These are phyloP conservation scores for Venturia oleaginea DNA, from an alignment of 2,329 filamentous ascomycete genomes.

Conservation along the genomic window DNA sequence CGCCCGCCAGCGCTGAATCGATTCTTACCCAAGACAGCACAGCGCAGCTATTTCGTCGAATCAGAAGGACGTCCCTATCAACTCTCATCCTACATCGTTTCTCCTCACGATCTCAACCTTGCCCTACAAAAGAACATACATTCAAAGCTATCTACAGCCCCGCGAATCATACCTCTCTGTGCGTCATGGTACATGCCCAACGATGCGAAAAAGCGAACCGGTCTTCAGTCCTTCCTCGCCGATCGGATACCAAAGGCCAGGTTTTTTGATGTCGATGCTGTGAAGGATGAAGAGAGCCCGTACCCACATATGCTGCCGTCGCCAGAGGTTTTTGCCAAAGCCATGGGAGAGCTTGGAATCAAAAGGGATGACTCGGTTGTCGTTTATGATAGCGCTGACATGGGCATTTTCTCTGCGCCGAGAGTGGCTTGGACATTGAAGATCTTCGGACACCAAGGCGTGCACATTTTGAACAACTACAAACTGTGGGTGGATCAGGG, in stretches of 20 bases:
- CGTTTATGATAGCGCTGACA: slow-evolving; percentile 84
- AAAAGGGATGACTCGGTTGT: slow-evolving; percentile 81
- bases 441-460: slow-evolving; percentile 78
- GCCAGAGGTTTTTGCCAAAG: slow-evolving; percentile 68
- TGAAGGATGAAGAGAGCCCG: slow-evolving; percentile 77
- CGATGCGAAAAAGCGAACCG: slow-evolving; percentile 63
- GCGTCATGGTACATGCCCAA: slow-evolving; percentile 96
- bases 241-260: slow-evolving; percentile 79
- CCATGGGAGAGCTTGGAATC: slow-evolving; percentile 85
- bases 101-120: slow-evolving; percentile 69
- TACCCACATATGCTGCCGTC: slow-evolving; percentile 96
- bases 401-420: slow-evolving; percentile 90
- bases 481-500: slow-evolving; percentile 83
- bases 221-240: slow-evolving; percentile 70
- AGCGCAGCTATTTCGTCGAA: background rate
- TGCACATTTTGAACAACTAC: slow-evolving; percentile 94
- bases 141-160: slow-evolving; percentile 69
- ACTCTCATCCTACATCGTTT: slow-evolving; percentile 77
- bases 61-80: slow-evolving; percentile 20
- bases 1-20: slow-evolving; percentile 10
- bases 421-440: slow-evolving; percentile 88
- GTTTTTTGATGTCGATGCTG: slow-evolving; percentile 92
- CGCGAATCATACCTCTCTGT: slow-evolving; percentile 79
- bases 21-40: background rate
- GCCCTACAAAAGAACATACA: slow-evolving; percentile 76